phyloP scores from a whole-genome alignment of 2,329 filamentous ascomycete species.

The Byssoonygena ceratinophila region DNA sequence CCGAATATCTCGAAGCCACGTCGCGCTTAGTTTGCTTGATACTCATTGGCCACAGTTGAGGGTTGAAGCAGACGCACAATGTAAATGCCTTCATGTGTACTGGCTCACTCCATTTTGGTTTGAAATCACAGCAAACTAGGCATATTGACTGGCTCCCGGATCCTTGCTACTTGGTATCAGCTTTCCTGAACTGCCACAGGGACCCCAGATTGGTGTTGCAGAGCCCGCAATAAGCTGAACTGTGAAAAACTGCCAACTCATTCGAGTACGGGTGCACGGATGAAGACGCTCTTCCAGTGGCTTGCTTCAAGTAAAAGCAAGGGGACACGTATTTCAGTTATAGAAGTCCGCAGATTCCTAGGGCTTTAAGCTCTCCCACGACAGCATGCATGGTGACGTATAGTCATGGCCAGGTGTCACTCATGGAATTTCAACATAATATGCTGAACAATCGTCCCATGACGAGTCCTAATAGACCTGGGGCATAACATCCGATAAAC shows the following conservation, averaged over 20 bases:
- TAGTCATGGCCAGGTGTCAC: slow-evolving; percentile 1
- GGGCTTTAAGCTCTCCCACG: not conserved
- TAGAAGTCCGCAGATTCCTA: slow-evolving; percentile 1
- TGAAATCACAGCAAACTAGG: not conserved
- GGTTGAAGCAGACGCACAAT: not conserved
- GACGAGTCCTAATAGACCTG: not conserved
- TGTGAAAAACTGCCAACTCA: not conserved
- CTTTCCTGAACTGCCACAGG: not conserved
- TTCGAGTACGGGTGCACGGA: not conserved
- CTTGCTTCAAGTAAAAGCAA: not conserved
- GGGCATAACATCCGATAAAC: not conserved
- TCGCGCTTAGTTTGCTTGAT: not conserved
- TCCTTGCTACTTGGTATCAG: not conserved
- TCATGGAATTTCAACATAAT: not conserved
- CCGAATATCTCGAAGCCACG: slow-evolving; percentile 9
- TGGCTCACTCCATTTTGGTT: not conserved
- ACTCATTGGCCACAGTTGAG: slow-evolving; percentile 1
- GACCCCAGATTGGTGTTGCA: too few relatives aligned
- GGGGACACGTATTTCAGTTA: not conserved
- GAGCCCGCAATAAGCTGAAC: not conserved
- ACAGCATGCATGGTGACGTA: slow-evolving; percentile 1
- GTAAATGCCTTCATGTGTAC: not conserved
- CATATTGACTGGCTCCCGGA: not conserved
- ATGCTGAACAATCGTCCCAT: not conserved
- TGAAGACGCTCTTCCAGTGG: not conserved